Base-by-base conservation (phyloP, 345 rosid species). In the Citrus mangshanensis region DNA sequence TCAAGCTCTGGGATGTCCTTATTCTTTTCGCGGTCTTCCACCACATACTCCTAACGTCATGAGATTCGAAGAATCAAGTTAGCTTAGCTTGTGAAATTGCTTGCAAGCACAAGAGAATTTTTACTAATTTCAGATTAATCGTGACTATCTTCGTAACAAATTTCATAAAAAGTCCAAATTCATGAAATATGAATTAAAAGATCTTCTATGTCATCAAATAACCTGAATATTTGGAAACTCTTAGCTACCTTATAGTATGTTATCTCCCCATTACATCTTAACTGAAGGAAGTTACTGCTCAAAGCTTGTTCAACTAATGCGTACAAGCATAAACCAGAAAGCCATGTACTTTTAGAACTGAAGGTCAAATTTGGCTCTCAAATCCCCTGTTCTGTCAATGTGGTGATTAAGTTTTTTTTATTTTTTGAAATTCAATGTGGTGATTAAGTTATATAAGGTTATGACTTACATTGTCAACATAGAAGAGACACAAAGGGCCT, bases 1-100 rank as follows among this genome's bases (percentile, higher is more conserved):
- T 92, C 98, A 64, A 96, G 98, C 79, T 91, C 99, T 58, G 94
- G 94, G 63, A 90, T 87, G 75, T 86, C 79, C 87, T 94, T 90
- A 81, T 85, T 74, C 18, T 86, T 86, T 77, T 92, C 98, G 38
- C 91, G 89, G 82, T 96, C 99, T 90, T 94, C 95, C 35, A 96
- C 99, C 77, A 94, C 91, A 78, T 93, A 96, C 78, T 96, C 99
- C 99, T 96, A 89, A 73, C 60, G 80, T 63, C 40, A 68, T 60
- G 64, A 76, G 18, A 73, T 73, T 9, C 35, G 25, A 4, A 18
- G 32, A 74, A 38, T 58, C 68, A 51, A 62, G 46, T 66, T 37
- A 66, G 49, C 16, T 66, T 66, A 66, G 27, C 16, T 35, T 9
- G 70, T 21, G 70, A 35, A 40, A 66, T 37, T 9, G 38, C 27